Percentiles rank a stretch among this genome's conserved stretches.
Evolutionary conservation across 1,139 yeast genomes (phyloP).

Genomic region (Candida tunisiensis): DNA sequence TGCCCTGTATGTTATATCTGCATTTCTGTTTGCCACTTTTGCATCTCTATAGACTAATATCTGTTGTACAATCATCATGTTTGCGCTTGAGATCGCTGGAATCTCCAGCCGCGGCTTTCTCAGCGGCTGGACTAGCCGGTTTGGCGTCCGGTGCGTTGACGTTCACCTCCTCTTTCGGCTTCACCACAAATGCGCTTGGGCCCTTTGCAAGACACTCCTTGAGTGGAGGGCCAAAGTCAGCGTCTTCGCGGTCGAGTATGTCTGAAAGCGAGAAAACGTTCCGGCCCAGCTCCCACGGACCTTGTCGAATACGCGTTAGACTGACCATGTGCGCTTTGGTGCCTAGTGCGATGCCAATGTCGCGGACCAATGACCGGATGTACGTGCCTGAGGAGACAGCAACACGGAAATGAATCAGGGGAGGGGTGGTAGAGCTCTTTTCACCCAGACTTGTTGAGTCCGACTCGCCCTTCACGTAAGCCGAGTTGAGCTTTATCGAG

Average conservation of each 20-base stretch:
- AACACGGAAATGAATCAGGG: constrained; percentile 55
- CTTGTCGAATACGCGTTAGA: constrained; percentile 57
- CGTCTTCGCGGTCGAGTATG: constrained; percentile 38
- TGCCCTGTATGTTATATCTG: no score
- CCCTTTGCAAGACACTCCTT: constrained; percentile 9
- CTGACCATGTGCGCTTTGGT: constrained; percentile 85
- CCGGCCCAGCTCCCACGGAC: constrained; percentile 62
- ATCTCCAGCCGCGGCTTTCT: no score
- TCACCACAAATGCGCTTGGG: no score
- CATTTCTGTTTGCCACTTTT: no score
- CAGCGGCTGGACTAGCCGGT: background rate
- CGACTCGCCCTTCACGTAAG: no score
- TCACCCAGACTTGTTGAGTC: no score
- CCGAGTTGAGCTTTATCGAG: no score
- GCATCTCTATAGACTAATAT: no score
- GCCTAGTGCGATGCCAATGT: constrained; percentile 67
- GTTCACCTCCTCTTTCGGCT: no score
- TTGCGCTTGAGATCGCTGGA: background rate
- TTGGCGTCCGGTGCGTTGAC: background rate
- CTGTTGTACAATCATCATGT: no score
- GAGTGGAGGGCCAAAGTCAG: constrained; percentile 33
- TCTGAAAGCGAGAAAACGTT: constrained; percentile 56
- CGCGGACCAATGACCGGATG: constrained; percentile 79
- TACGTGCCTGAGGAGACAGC: constrained; percentile 93
- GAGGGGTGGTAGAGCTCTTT: constrained; percentile 16